Conservation (phyloP, 805 yeast genomes). For the Komagataella pseudopastoris region DNA sequence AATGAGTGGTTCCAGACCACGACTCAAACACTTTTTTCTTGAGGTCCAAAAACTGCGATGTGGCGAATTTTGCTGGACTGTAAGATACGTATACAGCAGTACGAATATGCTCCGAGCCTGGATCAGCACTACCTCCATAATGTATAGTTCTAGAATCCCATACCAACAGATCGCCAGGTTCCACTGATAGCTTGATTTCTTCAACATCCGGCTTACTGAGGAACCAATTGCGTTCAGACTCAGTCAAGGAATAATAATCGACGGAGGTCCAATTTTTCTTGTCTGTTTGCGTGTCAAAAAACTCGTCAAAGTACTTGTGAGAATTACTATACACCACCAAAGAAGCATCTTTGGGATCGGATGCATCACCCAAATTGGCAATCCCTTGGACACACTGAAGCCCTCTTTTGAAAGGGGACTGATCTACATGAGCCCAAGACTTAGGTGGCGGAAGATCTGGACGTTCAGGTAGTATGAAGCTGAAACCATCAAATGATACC, state of each 20-base stretch:
- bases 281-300: constrained; percentile 11
- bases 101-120: constrained; percentile 13
- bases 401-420: constrained; percentile 16
- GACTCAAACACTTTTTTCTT: constrained; percentile 12
- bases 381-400: constrained; percentile 20
- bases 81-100: constrained; percentile 16
- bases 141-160: constrained; percentile 22
- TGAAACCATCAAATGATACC: constrained; percentile 20
- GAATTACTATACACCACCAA: constrained; percentile 16
- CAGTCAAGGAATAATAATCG: constrained; percentile 9
- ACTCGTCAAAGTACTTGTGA: constrained; percentile 11
- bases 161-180: constrained; percentile 20
- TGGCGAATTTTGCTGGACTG: constrained; percentile 19
- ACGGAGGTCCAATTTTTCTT: constrained; percentile 10
- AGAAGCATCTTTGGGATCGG: constrained; percentile 18
- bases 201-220: constrained; percentile 13
- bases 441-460: constrained; percentile 5
- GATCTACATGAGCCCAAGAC: constrained; percentile 22
- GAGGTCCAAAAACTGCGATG: constrained; percentile 10
- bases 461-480: constrained; percentile 15
- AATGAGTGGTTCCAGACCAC: constrained; percentile 17
- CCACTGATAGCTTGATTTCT: constrained; percentile 14
- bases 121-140: constrained; percentile 16
- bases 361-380: constrained; percentile 12
- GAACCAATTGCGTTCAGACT: constrained; percentile 8